phyloP scores from a whole-genome alignment of 345 rosid genomes.

The Orychophragmus violaceus region DNA sequence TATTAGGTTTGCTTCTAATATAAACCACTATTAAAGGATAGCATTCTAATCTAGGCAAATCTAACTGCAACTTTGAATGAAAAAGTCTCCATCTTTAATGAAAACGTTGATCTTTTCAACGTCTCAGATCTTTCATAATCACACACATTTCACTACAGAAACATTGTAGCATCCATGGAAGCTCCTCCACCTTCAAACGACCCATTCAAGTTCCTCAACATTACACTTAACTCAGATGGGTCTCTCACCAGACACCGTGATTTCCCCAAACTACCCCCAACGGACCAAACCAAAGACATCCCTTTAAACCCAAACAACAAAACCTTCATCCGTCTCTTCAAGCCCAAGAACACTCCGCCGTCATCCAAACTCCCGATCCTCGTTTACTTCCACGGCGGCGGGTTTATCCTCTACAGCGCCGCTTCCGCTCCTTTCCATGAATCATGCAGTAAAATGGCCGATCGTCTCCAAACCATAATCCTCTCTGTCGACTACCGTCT shows the following conservation, averaged over 20 bases:
- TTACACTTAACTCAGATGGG: slow-evolving; percentile 57
- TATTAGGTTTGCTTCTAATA: background rate
- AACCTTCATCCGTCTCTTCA: slow-evolving; percentile 58
- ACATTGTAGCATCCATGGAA: slow-evolving; percentile 24
- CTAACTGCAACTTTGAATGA: slow-evolving; percentile 11
- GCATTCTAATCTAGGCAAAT: slow-evolving; percentile 8
- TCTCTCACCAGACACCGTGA: slow-evolving; percentile 47
- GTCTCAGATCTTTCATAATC: slow-evolving; percentile 2
- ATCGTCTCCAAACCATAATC: slow-evolving; percentile 42
- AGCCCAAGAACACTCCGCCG: slow-evolving; percentile 38
- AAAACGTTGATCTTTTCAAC: slow-evolving; percentile 14
- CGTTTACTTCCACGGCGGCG: slow-evolving; percentile 75
- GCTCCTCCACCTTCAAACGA: slow-evolving; percentile 33
- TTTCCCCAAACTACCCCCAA: slow-evolving; percentile 38
- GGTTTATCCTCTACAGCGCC: slow-evolving; percentile 50
- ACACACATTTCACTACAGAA: slow-evolving; percentile 6
- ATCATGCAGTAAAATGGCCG: slow-evolving; percentile 41
- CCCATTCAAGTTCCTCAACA: slow-evolving; percentile 49
- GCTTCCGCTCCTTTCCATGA: slow-evolving; percentile 46
- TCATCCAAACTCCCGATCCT: slow-evolving; percentile 53
- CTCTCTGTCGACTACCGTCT: slow-evolving; percentile 80
- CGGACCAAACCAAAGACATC: slow-evolving; percentile 42
- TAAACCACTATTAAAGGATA: slow-evolving; percentile 15
- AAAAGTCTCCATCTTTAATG: background rate
- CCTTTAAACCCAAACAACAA: slow-evolving; percentile 44